phyloP scores from a whole-genome alignment of 2,329 filamentous ascomycete species.

The Fusarium haematococcum region DNA sequence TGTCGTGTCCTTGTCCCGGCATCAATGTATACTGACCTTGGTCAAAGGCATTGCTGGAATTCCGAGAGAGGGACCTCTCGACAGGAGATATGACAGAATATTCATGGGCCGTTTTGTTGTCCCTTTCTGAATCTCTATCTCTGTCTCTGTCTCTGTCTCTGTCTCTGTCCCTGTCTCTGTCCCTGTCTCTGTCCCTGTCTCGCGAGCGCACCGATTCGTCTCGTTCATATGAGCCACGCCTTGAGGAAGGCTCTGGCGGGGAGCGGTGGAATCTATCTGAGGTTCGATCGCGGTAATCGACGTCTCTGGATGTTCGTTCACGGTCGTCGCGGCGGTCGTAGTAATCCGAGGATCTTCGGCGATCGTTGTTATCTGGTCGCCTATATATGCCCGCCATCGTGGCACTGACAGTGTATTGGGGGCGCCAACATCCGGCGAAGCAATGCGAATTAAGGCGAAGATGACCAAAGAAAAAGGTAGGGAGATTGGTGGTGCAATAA shows the following conservation, averaged over 20 bases:
- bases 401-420: slow-evolving; percentile 23
- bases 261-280: slow-evolving; percentile 18
- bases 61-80: slow-evolving; percentile 8
- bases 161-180: background rate
- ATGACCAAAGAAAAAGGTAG: background rate
- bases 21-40: slow-evolving; percentile 26
- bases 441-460: slow-evolving; percentile 3
- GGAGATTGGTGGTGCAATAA: background rate
- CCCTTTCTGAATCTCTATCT: slow-evolving; percentile 7
- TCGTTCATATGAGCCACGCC: slow-evolving; percentile 17
- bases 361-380: slow-evolving; percentile 7
- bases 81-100: background rate
- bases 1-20: background rate
- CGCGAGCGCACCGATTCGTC: slow-evolving; percentile 16
- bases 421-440: slow-evolving; percentile 29
- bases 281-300: slow-evolving; percentile 23
- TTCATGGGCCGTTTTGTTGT: background rate
- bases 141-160: background rate
- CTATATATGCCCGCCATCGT: slow-evolving; percentile 34
- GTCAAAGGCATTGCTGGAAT: slow-evolving; percentile 15
- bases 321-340: slow-evolving; percentile 23
- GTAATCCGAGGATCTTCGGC: slow-evolving; percentile 2
- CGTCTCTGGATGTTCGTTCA: background rate
- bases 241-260: slow-evolving; percentile 2
- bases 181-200: slow-evolving; percentile 7